A percentile compares a stretch with the other conserved stretches of the same genome.
These are phyloP conservation scores for Penicillium psychrofluorescens DNA, from an alignment of 495 filamentous ascomycete species.

Conservation along the genomic window DNA sequence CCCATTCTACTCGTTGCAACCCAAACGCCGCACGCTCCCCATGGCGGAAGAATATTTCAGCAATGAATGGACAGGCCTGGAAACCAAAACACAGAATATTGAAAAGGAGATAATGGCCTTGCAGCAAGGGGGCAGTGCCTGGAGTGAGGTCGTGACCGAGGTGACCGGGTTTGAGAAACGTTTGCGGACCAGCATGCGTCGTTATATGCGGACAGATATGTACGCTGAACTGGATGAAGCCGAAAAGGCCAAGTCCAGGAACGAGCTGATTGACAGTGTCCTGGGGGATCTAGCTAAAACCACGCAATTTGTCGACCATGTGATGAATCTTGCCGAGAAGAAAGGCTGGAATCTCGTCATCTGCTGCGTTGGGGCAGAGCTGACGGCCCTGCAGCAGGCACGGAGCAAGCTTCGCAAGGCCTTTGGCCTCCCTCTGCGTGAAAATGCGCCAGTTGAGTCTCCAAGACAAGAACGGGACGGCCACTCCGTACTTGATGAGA, in stretches of 20 bases:
- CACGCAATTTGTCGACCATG: constrained; percentile 28
- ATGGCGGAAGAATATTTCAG: constrained; percentile 76
- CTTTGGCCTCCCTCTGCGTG: constrained; percentile 11
- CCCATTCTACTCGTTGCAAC: constrained; percentile 48
- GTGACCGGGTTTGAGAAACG: constrained; percentile 62
- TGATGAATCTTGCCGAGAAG: constrained; percentile 31
- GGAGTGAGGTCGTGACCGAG: constrained; percentile 61
- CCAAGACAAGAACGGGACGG: background rate
- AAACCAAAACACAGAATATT: constrained; percentile 50
- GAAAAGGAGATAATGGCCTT: constrained; percentile 66
- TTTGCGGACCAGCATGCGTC: constrained; percentile 50
- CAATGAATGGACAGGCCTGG: constrained; percentile 51
- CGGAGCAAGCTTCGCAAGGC: constrained; percentile 52
- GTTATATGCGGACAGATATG: constrained; percentile 18
- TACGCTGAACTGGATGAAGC: constrained; percentile 7
- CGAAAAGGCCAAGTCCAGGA: constrained; percentile 9
- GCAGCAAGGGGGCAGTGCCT: constrained; percentile 76
- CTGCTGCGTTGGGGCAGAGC: constrained; percentile 80
- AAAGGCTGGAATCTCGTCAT: constrained; percentile 82
- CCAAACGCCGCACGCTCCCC: constrained; percentile 62
- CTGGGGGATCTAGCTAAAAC: constrained; percentile 36
- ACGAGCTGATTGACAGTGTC: constrained; percentile 27
- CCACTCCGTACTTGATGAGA: background rate
- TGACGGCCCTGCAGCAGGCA: constrained; percentile 74
- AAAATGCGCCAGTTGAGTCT: constrained; percentile 5